These are phyloP conservation scores for Begonia fuchsioides DNA, from an alignment of 306 rosid species.

Conservation along the genomic window DNA sequence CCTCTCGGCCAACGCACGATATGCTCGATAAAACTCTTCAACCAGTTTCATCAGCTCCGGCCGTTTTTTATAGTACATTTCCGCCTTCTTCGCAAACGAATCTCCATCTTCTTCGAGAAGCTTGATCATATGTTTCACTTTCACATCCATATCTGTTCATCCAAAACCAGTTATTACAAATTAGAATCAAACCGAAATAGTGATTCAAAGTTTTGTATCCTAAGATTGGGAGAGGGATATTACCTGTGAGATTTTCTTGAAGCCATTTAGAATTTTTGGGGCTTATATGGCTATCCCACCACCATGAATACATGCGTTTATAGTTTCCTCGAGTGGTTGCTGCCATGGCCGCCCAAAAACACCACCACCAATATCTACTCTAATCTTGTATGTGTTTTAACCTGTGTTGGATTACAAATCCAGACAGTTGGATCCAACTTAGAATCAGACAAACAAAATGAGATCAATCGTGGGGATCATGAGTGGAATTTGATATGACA, in stretches of 20 bases:
- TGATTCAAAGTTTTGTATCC: background rate
- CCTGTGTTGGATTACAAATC: background rate
- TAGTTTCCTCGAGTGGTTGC: conserved; percentile 30
- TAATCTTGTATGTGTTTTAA: background rate
- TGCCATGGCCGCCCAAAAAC: too few relatives aligned
- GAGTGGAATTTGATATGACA: too few relatives aligned
- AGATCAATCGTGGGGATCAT: too few relatives aligned
- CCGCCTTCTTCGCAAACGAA: conserved; percentile 97
- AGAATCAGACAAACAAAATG: background rate
- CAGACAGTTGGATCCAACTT: background rate
- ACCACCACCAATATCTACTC: background rate
- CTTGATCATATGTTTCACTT: conserved; percentile 96
- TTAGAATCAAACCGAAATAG: too few relatives aligned
- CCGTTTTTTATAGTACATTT: conserved; percentile 90
- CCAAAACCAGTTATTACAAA: background rate
- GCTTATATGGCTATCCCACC: conserved; percentile 99
- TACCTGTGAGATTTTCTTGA: conserved; percentile 84
- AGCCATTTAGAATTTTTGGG: conserved; percentile 99
- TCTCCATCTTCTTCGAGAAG: conserved; percentile 95
- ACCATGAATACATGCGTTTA: conserved; percentile 90
- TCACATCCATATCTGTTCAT: conserved; percentile 76
- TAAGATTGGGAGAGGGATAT: background rate
- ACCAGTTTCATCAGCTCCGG: conserved; percentile 97
- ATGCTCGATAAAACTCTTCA: conserved; percentile 91
- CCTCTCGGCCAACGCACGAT: conserved; percentile 92